Conservation (phyloP, 2,329 filamentous ascomycete genomes). For the Amphichorda felina region DNA sequence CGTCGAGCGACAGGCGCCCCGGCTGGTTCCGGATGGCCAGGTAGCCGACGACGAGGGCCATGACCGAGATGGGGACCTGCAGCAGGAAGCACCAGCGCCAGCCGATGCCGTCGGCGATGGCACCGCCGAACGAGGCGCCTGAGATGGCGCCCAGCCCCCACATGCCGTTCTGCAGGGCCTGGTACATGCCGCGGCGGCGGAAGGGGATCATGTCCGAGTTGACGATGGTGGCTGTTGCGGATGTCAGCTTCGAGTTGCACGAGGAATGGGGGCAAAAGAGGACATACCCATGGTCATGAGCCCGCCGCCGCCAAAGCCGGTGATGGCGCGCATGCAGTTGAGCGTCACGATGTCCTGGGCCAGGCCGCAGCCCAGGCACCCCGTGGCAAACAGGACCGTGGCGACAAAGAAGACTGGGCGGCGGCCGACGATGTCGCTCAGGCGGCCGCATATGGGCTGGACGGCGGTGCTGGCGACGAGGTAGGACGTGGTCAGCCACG, state of each 20-base stretch:
- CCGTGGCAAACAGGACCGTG: slow-evolving; percentile 46
- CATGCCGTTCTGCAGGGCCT: slow-evolving; percentile 48
- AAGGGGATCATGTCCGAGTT: slow-evolving; percentile 55
- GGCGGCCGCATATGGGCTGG: slow-evolving; percentile 58
- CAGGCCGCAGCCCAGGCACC: slow-evolving; percentile 53
- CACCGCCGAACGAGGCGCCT: slow-evolving; percentile 52
- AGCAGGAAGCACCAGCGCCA: slow-evolving; percentile 58
- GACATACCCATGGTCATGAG: slow-evolving; percentile 55
- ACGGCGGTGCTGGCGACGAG: slow-evolving; percentile 61
- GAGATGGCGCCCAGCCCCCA: slow-evolving; percentile 50
- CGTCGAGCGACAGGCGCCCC: slow-evolving; percentile 7
- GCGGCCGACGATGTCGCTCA: slow-evolving; percentile 59
- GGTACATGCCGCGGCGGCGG: slow-evolving; percentile 41
- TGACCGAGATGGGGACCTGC: slow-evolving; percentile 45
- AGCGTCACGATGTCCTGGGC: slow-evolving; percentile 46
- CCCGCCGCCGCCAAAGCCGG: slow-evolving; percentile 59
- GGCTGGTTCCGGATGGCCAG: slow-evolving; percentile 37
- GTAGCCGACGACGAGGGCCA: slow-evolving; percentile 41
- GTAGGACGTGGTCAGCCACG: slow-evolving; percentile 65
- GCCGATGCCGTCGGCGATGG: slow-evolving; percentile 50
- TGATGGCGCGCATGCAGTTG: slow-evolving; percentile 52
- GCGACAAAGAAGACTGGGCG: slow-evolving; percentile 53
- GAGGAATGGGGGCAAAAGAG: background rate
- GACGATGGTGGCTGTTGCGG: slow-evolving; percentile 31
- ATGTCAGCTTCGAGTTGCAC: background rate